These are phyloP conservation scores for Mycocalia duriaeana DNA, from an alignment of 1,284 basidiomycete genomes.

Conservation along the genomic window DNA sequence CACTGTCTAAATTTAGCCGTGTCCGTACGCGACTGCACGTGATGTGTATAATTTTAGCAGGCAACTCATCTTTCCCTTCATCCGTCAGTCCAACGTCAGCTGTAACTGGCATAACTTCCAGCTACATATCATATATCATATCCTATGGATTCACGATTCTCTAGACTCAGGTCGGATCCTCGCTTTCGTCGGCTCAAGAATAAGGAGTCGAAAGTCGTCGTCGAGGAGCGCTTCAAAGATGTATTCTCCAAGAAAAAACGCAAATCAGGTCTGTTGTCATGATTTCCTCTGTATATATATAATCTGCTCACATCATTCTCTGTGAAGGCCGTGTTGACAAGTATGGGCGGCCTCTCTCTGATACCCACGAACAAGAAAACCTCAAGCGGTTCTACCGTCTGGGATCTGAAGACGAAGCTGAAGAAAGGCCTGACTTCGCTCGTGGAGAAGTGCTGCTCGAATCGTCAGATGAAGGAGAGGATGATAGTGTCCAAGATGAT, in stretches of 20 bases:
- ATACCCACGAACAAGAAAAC: conserved; percentile 68
- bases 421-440: conserved; percentile 71
- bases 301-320: conserved; percentile 3
- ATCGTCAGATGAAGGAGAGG: conserved; percentile 80
- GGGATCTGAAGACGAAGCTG: conserved; percentile 39
- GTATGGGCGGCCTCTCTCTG: conserved; percentile 79
- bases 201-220: conserved; percentile 76
- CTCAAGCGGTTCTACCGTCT: conserved; percentile 83
- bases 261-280: conserved; percentile 33
- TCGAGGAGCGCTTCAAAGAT: conserved; percentile 92
- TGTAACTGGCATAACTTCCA: not conserved
- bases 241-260: conserved; percentile 58
- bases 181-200: conserved; percentile 85
- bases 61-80: not conserved
- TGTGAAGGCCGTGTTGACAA: conserved; percentile 78
- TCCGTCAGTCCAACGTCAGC: not conserved
- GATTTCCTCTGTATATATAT: not conserved
- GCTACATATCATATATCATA: conserved; percentile 55
- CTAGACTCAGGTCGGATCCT: conserved; percentile 85
- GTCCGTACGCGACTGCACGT: not conserved
- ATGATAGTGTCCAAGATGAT: conserved; percentile 42
- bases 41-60: conserved; percentile 2
- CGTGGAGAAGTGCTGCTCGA: conserved; percentile 84
- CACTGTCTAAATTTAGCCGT: not conserved
- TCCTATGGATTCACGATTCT: conserved; percentile 86